Evolutionary conservation across 2,329 filamentous ascomycete species (phyloP).

Genomic region (Colletotrichum sublineola): DNA sequence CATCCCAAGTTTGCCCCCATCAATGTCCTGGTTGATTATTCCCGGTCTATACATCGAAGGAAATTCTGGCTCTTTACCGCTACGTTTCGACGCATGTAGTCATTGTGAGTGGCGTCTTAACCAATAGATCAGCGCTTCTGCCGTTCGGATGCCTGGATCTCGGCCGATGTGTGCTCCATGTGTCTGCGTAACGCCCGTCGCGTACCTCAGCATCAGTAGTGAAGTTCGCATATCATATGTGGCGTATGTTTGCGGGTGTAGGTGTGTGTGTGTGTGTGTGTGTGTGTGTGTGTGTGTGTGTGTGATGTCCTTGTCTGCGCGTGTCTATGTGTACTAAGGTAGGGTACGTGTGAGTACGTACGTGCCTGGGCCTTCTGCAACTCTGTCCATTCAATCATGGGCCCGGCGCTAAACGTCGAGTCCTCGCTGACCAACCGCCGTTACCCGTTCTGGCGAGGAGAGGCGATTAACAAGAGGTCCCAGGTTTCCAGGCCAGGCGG

Average conservation of each 20-base stretch:
- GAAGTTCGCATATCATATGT: slow-evolving; percentile 18
- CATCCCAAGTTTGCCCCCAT: slow-evolving; percentile 6
- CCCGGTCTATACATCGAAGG: background rate
- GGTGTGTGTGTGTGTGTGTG: background rate
- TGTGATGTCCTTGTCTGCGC: background rate
- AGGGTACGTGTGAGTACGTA: background rate
- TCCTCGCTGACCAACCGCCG: slow-evolving; percentile 28
- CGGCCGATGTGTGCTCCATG: background rate
- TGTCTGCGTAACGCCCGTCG: slow-evolving; percentile 17
- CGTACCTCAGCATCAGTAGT: slow-evolving; percentile 24
- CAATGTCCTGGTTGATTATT: background rate
- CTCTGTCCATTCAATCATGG: slow-evolving; percentile 26
- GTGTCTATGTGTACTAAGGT: background rate
- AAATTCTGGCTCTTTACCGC: background rate
- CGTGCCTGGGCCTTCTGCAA: slow-evolving; percentile 29
- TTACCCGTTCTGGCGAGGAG: slow-evolving; percentile 9
- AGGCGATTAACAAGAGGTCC: slow-evolving; percentile 12
- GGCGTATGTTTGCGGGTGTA: slow-evolving; percentile 4
- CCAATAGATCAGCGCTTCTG: slow-evolving; percentile 16
- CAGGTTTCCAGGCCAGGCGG: background rate
- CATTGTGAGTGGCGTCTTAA: slow-evolving; percentile 7
- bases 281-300: background rate
- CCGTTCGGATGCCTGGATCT: slow-evolving; percentile 1
- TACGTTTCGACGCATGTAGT: background rate
- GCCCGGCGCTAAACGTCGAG: slow-evolving; percentile 33